Percentiles rank a stretch among this genome's conserved stretches.
Evolutionary conservation across 2,329 filamentous ascomycete species (phyloP).

Genomic region (Knufia fluminis): DNA sequence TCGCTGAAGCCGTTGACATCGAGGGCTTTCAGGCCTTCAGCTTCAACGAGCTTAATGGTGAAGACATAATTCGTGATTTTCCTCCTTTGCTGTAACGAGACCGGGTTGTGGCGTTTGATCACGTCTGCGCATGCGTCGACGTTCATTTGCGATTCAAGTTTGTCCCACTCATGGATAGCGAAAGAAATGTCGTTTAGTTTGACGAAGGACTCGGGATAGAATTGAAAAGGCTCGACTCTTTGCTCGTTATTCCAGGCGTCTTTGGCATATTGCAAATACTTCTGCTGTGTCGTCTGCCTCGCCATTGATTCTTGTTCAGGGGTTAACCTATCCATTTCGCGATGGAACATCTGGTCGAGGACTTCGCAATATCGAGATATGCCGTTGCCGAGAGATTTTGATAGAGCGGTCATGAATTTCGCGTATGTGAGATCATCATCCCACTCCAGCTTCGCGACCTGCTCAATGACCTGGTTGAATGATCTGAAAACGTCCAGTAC

Average conservation of each 20-base stretch:
- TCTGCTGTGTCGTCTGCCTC: slow-evolving; percentile 76
- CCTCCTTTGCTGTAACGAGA: slow-evolving; percentile 56
- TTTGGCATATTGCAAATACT: slow-evolving; percentile 85
- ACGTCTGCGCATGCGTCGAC: slow-evolving; percentile 83
- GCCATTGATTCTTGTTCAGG: slow-evolving; percentile 75
- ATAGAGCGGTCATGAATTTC: slow-evolving; percentile 90
- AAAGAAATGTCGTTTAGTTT: slow-evolving; percentile 98
- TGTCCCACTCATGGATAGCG: slow-evolving; percentile 83
- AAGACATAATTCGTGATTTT: slow-evolving; percentile 87
- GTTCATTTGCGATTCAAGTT: slow-evolving; percentile 79
- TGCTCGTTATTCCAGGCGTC: slow-evolving; percentile 89
- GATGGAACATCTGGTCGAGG: slow-evolving; percentile 72
- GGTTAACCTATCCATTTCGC: slow-evolving; percentile 86
- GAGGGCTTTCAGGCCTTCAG: slow-evolving; percentile 95
- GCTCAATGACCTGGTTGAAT: slow-evolving; percentile 85
- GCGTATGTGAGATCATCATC: slow-evolving; percentile 88
- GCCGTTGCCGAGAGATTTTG: slow-evolving; percentile 73
- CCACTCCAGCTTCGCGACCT: slow-evolving; percentile 80
- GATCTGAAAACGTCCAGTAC: slow-evolving; percentile 88
- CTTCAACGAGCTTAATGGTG: slow-evolving; percentile 97
- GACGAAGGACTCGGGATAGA: slow-evolving; percentile 73
- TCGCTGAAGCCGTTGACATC: slow-evolving; percentile 91
- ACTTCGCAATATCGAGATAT: slow-evolving; percentile 86
- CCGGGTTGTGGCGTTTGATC: slow-evolving; percentile 64
- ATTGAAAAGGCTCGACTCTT: slow-evolving; percentile 92